Percentiles rank a stretch among this genome's conserved stretches.
Evolutionary conservation across 305 asterid species (phyloP).

Genomic region (Fraxinus sp.): DNA sequence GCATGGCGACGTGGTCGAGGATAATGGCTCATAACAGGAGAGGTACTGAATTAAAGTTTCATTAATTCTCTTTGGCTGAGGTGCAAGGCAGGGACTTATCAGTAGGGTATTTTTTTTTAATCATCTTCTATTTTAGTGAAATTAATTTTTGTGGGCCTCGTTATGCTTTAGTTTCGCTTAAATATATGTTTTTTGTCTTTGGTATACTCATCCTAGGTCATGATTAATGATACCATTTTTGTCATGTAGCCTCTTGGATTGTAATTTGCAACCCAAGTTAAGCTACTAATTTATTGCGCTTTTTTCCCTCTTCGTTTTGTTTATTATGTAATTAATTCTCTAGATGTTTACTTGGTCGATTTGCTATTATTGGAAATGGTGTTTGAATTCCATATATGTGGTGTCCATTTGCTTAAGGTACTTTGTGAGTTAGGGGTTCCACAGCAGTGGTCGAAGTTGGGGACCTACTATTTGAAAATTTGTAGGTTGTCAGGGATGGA

Average conservation of each 20-base stretch:
- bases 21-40: background rate
- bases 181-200: conserved; percentile 19
- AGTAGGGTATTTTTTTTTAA: background rate
- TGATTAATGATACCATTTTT: conserved; percentile 14
- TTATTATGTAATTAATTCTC: background rate
- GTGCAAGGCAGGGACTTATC: background rate
- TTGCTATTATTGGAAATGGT: conserved; percentile 25
- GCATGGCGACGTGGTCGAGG: background rate
- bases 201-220: conserved; percentile 5
- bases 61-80: background rate
- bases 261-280: conserved; percentile 16
- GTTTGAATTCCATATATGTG: background rate
- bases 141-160: conserved; percentile 33
- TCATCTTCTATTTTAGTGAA: conserved; percentile 13
- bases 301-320: background rate
- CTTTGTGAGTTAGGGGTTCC: background rate
- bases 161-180: conserved; percentile 27
- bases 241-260: conserved; percentile 6
- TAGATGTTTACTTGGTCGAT: conserved; percentile 16
- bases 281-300: conserved; percentile 4
- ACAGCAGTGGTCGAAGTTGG: background rate
- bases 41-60: conserved; percentile 34
- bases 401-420: background rate
- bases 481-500: too few relatives aligned
- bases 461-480: too few relatives aligned